phyloP scores from a whole-genome alignment of 1,139 yeast species.

The Taphrina deformans region DNA sequence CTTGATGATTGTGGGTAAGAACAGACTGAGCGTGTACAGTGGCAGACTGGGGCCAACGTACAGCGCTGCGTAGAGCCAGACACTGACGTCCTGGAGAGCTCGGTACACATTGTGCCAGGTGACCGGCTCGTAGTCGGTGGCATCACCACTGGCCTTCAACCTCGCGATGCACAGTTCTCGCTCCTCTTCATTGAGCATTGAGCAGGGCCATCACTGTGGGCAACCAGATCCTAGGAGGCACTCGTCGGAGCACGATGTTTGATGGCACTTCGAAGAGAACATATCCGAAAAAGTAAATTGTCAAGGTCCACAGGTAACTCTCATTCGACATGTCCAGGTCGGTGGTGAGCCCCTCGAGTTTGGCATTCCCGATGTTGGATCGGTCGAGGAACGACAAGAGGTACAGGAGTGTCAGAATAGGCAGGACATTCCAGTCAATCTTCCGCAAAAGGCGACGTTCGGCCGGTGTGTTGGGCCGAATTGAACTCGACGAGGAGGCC shows the following conservation, averaged over 20 bases:
- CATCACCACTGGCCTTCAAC: conserved; percentile 12
- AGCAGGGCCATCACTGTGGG: conserved; percentile 40
- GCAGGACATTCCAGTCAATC: conserved; percentile 57
- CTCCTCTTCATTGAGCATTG: conserved; percentile 16
- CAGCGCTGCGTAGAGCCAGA: conserved; percentile 23
- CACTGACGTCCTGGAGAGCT: conserved; percentile 21
- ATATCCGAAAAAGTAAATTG: conserved; percentile 73
- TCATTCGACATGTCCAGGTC: conserved; percentile 53
- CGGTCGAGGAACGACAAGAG: conserved; percentile 62
- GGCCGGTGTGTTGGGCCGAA: conserved; percentile 6
- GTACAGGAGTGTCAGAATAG: conserved; percentile 58
- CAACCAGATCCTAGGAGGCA: conserved; percentile 58
- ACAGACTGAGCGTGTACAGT: conserved; percentile 41
- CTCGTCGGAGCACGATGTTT: conserved; percentile 59
- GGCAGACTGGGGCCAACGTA: conserved; percentile 32
- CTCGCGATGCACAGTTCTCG: conserved; percentile 8
- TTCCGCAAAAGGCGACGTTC: conserved; percentile 47
- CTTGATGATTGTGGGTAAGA: conserved; percentile 49
- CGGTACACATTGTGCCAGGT: conserved; percentile 23
- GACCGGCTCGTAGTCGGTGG: conserved; percentile 13
- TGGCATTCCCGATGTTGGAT: conserved; percentile 64
- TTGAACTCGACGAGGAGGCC: neutral
- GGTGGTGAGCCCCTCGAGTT: conserved; percentile 55
- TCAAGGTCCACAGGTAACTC: conserved; percentile 57
- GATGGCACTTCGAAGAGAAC: conserved; percentile 66